Percentiles rank a stretch among this genome's conserved stretches.
These are phyloP conservation scores for Ceratobasidium sp. DNA, from an alignment of 1,284 basidiomycete species.

Conservation along the genomic window DNA sequence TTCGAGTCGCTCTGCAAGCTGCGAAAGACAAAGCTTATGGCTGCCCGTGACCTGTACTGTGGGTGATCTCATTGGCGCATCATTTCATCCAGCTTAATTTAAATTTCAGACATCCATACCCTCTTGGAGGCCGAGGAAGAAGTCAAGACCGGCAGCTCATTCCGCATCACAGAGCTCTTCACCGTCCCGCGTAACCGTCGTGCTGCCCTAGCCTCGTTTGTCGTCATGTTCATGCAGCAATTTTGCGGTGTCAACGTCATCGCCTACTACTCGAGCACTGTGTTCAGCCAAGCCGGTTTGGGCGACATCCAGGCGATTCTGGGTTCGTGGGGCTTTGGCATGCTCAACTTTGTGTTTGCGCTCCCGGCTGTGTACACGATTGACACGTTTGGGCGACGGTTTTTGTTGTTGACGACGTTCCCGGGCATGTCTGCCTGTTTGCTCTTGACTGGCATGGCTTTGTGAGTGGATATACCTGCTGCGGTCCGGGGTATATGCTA, in stretches of 20 bases:
- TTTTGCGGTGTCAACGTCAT: conserved; percentile 73
- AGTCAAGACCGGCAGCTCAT: conserved; percentile 60
- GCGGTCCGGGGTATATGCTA: conserved; percentile 51
- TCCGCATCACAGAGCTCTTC: conserved; percentile 72
- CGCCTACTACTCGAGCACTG: conserved; percentile 71
- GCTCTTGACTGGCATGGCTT: conserved; percentile 70
- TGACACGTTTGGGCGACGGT: conserved; percentile 74
- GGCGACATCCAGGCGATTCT: conserved; percentile 62
- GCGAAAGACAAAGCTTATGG: conserved; percentile 75
- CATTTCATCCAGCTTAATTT: conserved; percentile 46
- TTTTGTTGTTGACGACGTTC: conserved; percentile 72
- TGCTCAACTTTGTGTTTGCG: conserved; percentile 66
- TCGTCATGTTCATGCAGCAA: conserved; percentile 80
- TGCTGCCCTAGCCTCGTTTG: conserved; percentile 72
- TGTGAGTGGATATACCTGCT: conserved; percentile 54
- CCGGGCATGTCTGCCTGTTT: conserved; percentile 73
- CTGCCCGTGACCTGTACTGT: conserved; percentile 77
- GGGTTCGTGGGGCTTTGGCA: conserved; percentile 70
- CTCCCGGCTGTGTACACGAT: conserved; percentile 58
- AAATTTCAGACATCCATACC: conserved; percentile 68
- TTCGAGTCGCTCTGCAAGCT: conserved; percentile 71
- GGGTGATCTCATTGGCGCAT: conserved; percentile 45
- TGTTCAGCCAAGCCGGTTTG: conserved; percentile 70
- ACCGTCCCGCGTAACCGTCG: conserved; percentile 77
- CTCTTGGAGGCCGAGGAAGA: conserved; percentile 72